Evolutionary conservation across 2,329 filamentous ascomycete species (phyloP), one percentile per base, ranked within the genome.

Genomic region (Trichoderma breve): DNA sequence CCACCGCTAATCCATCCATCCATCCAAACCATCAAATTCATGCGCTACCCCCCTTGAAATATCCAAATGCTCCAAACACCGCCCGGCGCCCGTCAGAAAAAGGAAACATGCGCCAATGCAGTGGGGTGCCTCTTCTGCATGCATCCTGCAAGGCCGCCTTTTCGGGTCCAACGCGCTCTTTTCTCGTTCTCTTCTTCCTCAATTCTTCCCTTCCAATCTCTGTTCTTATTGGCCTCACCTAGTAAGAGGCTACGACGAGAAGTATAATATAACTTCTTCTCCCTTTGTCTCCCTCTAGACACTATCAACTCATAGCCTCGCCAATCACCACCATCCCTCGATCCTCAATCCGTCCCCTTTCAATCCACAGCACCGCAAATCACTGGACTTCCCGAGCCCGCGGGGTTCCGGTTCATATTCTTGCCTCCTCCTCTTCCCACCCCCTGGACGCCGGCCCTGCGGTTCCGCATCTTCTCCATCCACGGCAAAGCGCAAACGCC

Each of bases 71-170:
- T 55, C 43, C 67, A 62, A 70, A 55, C 51, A 58, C 65, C 24
- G 51, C 65, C 34, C 67, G 36, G 30, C 28, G 30, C 28, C 58
- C 43, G 58, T 63, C 67, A 70, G 67, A 70, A 70, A 39, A 58
- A n/a, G 64, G 64, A 26, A 67, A 67, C 21, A 55, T 28, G 47
- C 21, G 39, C n/a, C 34, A 47, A 64, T 39, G 65, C 65, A n/a
- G 65, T 51, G 53, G 55, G 55, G 65, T 7, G 55, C 43, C n/a
- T 28, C 65, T 68, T 36, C 53, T 60, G 65, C 65, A 60, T 68
- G 57, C 67, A 62, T 30, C 67, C 67, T 70, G 67, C 67, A 70
- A 53, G 64, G 36, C 67, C 57, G 18, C 30, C 55, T 21, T 34
- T 47, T 47, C 14, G 32, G 53, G 65, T 30, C 26, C 15, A 34